A percentile compares a stretch with the other conserved stretches of the same genome.
These are phyloP conservation scores for Hyphodiscus sp. DNA, from an alignment of 2,329 filamentous ascomycete species.

Conservation along the genomic window DNA sequence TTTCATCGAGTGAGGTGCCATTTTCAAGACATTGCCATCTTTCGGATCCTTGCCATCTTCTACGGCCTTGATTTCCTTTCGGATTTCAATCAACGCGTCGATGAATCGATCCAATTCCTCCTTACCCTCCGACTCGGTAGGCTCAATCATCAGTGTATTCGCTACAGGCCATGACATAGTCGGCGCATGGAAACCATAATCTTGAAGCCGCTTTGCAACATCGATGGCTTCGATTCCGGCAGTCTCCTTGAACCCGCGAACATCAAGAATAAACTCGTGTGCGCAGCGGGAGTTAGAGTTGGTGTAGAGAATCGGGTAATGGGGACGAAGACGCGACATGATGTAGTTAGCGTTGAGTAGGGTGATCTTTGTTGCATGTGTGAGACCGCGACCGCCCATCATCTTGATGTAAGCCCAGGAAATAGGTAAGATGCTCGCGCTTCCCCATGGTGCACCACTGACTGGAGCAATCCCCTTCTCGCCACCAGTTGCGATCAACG, in stretches of 20 bases:
- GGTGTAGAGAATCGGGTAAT: constrained; percentile 92
- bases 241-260: constrained; percentile 74
- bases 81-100: constrained; percentile 80
- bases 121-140: constrained; percentile 88
- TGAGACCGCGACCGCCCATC: constrained; percentile 80
- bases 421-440: constrained; percentile 87
- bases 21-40: constrained; percentile 80
- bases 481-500: constrained; percentile 50
- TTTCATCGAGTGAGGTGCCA: constrained; percentile 76
- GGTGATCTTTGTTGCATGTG: constrained; percentile 83
- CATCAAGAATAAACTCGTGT: constrained; percentile 95
- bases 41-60: constrained; percentile 72
- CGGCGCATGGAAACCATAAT: constrained; percentile 95
- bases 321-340: constrained; percentile 73
- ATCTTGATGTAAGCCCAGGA: constrained; percentile 93
- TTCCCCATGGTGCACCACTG: constrained; percentile 78
- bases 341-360: constrained; percentile 98
- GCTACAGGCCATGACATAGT: constrained; percentile 96
- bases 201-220: constrained; percentile 91
- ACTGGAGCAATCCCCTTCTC: constrained; percentile 61
- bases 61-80: constrained; percentile 74
- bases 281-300: constrained; percentile 84
- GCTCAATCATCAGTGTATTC: constrained; percentile 97
- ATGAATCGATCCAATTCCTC: constrained; percentile 91
- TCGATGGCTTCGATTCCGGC: constrained; percentile 87